phyloP scores from a whole-genome alignment of 129 eudicot species.

The Solidago caesia region DNA sequence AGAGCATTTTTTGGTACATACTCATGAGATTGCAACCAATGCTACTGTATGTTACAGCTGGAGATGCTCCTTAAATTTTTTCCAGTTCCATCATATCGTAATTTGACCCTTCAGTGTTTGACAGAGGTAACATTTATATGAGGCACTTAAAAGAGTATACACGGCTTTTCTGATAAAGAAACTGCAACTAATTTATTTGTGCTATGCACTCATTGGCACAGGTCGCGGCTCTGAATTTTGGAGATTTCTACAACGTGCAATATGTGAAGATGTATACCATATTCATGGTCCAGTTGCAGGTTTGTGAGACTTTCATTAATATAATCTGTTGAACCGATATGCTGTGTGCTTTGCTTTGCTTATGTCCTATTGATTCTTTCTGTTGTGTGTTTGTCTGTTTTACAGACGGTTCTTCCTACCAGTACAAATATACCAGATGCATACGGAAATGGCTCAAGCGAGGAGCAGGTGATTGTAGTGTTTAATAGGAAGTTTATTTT shows the following conservation, averaged over 20 bases:
- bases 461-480: slow-evolving; percentile 71
- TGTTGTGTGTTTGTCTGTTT: slow-evolving; percentile 25
- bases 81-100: slow-evolving; percentile 73
- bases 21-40: slow-evolving; percentile 20
- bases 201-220: slow-evolving; percentile 36
- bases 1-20: background rate
- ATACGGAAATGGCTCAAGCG: slow-evolving; percentile 77
- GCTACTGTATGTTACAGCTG: slow-evolving; percentile 49
- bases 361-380: background rate
- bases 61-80: slow-evolving; percentile 84
- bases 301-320: slow-evolving; percentile 19
- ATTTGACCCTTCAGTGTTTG: slow-evolving; percentile 91
- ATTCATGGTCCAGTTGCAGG: slow-evolving; percentile 96
- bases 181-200: background rate
- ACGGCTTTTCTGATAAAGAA: slow-evolving; percentile 6
- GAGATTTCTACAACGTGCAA: slow-evolving; percentile 78
- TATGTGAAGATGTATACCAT: slow-evolving; percentile 70
- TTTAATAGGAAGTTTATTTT: slow-evolving; percentile 18
- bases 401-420: slow-evolving; percentile 71
- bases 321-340: slow-evolving; percentile 11
- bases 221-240: slow-evolving; percentile 92
- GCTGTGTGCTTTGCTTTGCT: slow-evolving; percentile 9
- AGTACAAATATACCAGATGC: slow-evolving; percentile 72
- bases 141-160: background rate
- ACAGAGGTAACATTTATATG: slow-evolving; percentile 59